Percentiles rank a stretch among this genome's conserved stretches.
phyloP scores from a whole-genome alignment of 2,329 filamentous ascomycete species.

The Fusarium devonianum region DNA sequence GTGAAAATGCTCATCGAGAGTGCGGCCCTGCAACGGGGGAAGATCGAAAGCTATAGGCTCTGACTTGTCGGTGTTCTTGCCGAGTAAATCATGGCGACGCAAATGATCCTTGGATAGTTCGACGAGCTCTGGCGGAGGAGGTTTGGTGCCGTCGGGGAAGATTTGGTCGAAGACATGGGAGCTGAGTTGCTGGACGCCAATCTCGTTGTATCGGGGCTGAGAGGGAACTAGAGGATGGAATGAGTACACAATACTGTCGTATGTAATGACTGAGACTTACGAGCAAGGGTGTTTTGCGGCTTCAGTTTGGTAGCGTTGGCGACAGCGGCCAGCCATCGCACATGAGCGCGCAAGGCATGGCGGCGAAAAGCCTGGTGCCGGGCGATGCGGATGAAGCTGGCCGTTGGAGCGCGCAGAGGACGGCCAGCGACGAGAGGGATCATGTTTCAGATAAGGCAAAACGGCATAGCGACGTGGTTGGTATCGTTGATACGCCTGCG shows the following conservation, averaged over 20 bases:
- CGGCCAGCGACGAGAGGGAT: constrained; percentile 46
- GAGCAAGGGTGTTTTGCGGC: constrained; percentile 46
- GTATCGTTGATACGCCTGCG: constrained; percentile 12
- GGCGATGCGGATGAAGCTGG: constrained; percentile 60
- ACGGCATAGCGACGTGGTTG: constrained; percentile 38
- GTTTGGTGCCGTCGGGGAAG: constrained; percentile 67
- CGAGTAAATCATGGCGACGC: constrained; percentile 82
- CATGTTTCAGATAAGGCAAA: constrained; percentile 40
- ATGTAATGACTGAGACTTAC: constrained; percentile 44
- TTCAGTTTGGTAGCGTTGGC: constrained; percentile 36
- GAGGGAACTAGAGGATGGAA: constrained; percentile 52
- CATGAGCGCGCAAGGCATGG: constrained; percentile 46
- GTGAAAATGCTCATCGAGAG: constrained; percentile 93
- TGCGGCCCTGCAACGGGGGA: constrained; percentile 77
- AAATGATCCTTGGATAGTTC: constrained; percentile 84
- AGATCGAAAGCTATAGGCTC: constrained; percentile 86
- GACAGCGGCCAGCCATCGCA: constrained; percentile 55
- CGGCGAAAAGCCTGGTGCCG: constrained; percentile 55
- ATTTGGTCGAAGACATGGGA: constrained; percentile 82
- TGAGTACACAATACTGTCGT: neutral
- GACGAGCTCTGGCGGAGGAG: constrained; percentile 75
- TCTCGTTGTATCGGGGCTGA: constrained; percentile 82
- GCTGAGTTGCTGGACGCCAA: constrained; percentile 94
- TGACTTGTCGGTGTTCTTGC: constrained; percentile 83
- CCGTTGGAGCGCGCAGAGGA: constrained; percentile 51